Conservation (phyloP, 306 rosid species). For the Fragaria nilgerrensis region DNA sequence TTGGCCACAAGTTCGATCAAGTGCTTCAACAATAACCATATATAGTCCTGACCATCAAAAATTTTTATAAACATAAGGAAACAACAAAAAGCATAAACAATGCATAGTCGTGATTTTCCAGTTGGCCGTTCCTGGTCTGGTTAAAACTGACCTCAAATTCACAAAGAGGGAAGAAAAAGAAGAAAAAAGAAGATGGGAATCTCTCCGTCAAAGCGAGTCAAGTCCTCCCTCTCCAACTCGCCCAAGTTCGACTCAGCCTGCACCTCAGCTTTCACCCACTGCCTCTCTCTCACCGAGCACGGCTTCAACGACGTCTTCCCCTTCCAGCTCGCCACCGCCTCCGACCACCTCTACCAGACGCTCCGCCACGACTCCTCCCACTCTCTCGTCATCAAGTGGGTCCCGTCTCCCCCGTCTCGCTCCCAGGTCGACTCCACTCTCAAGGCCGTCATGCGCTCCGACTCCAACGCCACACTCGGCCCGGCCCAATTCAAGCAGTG, state of each 20-base stretch:
- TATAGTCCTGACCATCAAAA: too few relatives aligned
- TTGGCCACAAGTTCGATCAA: too few relatives aligned
- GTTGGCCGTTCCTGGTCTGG: too few relatives aligned
- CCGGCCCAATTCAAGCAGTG: slow-evolving; percentile 51
- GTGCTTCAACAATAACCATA: too few relatives aligned
- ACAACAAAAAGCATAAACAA: too few relatives aligned
- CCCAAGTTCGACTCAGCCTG: slow-evolving; percentile 59
- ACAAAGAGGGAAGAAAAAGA: too few relatives aligned
- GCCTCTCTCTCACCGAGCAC: slow-evolving; percentile 63
- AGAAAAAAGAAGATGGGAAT: slow-evolving; percentile 50
- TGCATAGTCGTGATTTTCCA: too few relatives aligned
- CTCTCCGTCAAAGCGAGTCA: slow-evolving; percentile 65
- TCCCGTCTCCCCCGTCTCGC: slow-evolving; percentile 55
- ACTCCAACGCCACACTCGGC: slow-evolving; percentile 23
- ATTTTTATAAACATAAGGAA: too few relatives aligned
- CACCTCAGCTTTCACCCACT: slow-evolving; percentile 51
- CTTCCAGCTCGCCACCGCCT: slow-evolving; percentile 68
- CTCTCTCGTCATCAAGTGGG: slow-evolving; percentile 58
- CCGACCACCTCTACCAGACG: slow-evolving; percentile 52
- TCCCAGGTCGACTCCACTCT: slow-evolving; percentile 64
- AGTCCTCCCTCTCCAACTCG: slow-evolving; percentile 37
- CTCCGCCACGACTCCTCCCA: slow-evolving; percentile 27
- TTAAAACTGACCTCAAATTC: too few relatives aligned
- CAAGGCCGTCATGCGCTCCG: slow-evolving; percentile 29
- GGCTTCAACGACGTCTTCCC: slow-evolving; percentile 63